Evolutionary conservation across 495 filamentous ascomycete species (phyloP).

Genomic region (Parmelia sp.): DNA sequence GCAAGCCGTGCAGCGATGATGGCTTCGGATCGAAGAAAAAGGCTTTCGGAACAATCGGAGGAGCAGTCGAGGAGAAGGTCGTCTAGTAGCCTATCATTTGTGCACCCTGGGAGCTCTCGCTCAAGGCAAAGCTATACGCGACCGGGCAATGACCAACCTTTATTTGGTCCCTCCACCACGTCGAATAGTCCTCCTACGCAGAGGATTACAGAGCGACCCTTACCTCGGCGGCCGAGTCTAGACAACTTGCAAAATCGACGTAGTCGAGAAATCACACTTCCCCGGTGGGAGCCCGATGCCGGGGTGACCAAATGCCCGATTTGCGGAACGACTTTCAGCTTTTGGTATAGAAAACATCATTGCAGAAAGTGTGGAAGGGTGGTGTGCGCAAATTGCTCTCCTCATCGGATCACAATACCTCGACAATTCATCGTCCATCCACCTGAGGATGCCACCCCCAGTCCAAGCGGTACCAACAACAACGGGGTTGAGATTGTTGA

Average conservation of each 20-base stretch:
- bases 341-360: constrained; percentile 88
- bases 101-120: constrained; percentile 1
- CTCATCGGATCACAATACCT: constrained; percentile 91
- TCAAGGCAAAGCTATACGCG: constrained; percentile 14
- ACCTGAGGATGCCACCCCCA: constrained; percentile 40
- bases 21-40: constrained; percentile 24
- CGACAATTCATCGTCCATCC: constrained; percentile 88
- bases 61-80: constrained; percentile 20
- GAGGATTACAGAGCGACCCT: constrained; percentile 16
- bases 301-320: constrained; percentile 77
- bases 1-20: constrained; percentile 24
- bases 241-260: constrained; percentile 13
- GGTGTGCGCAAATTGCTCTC: constrained; percentile 85
- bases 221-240: constrained; percentile 20
- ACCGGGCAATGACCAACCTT: neutral
- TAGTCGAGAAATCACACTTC: constrained; percentile 42
- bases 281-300: constrained; percentile 79
- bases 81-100: constrained; percentile 18
- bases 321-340: constrained; percentile 67
- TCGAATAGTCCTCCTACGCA: constrained; percentile 12
- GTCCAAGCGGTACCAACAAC: constrained; percentile 9
- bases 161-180: neutral
- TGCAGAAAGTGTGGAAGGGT: constrained; percentile 96
- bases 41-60: constrained; percentile 20
- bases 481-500: constrained; percentile 31